A percentile compares a stretch with the other conserved stretches of the same genome.
Evolutionary conservation across 768 basidiomycete species (phyloP).

Genomic region (Macrocybe gigantea): DNA sequence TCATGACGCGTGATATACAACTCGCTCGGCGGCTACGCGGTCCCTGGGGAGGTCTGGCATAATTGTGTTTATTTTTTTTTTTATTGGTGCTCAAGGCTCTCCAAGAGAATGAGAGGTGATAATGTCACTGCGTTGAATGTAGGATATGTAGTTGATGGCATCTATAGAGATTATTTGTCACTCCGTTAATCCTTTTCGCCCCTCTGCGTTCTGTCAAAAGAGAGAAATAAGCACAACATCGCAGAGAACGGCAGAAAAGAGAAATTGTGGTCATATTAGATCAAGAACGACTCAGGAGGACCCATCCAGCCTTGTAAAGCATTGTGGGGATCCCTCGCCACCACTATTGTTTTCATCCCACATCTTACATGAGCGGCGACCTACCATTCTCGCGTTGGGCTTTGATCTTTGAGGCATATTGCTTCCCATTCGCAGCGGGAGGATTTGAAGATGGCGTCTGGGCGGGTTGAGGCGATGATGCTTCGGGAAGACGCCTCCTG

Average conservation of each 20-base stretch:
- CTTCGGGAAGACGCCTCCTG: constrained; percentile 2
- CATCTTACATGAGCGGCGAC: neutral
- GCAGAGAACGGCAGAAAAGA: neutral
- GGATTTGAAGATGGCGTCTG: neutral
- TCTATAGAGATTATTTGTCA: too few relatives aligned
- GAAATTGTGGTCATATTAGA: constrained; percentile 74
- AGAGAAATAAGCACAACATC: neutral
- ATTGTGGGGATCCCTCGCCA: constrained; percentile 57
- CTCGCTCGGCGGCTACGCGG: constrained; percentile 94
- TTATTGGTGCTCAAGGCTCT: constrained; percentile 9
- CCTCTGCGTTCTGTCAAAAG: neutral
- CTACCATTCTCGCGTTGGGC: constrained; percentile 16
- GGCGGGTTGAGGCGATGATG: constrained; percentile 1
- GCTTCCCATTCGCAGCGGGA: neutral
- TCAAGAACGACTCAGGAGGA: constrained; percentile 71
- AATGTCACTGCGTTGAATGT: too few relatives aligned
- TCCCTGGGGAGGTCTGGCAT: constrained; percentile 73
- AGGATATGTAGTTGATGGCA: too few relatives aligned
- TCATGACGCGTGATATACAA: constrained; percentile 97
- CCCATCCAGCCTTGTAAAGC: constrained; percentile 28
- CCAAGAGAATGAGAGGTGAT: too few relatives aligned
- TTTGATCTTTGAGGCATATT: constrained; percentile 7
- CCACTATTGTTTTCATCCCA: constrained; percentile 74
- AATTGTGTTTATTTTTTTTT: constrained; percentile 15
- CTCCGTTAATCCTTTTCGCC: too few relatives aligned